These are phyloP conservation scores for Globisporangium irregulare DNA, from an alignment of 352 stramenopile species.

Conservation along the genomic window DNA sequence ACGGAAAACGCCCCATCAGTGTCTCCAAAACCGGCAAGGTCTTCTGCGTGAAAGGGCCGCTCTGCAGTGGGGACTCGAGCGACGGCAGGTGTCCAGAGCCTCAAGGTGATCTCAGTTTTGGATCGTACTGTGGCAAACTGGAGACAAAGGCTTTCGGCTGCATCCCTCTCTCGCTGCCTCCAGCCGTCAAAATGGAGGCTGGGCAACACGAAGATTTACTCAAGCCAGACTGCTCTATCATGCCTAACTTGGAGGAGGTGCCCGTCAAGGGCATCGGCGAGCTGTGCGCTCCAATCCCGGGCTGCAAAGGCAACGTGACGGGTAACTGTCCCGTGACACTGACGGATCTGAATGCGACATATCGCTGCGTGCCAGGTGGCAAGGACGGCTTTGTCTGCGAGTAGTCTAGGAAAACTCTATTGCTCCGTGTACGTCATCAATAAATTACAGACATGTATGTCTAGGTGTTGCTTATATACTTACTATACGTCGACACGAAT, in stretches of 20 bases:
- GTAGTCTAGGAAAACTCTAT: neutral
- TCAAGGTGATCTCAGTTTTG: neutral
- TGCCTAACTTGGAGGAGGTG: slow-evolving; percentile 2
- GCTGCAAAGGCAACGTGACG: slow-evolving; percentile 1
- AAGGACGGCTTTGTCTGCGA: neutral
- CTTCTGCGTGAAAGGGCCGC: slow-evolving; percentile 4
- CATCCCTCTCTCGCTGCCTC: slow-evolving; percentile 1
- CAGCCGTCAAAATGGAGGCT: neutral
- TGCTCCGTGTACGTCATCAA: slow-evolving; percentile 1
- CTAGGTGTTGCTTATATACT: neutral
- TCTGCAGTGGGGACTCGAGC: slow-evolving; percentile 7
- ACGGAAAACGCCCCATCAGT: slow-evolving; percentile 2
- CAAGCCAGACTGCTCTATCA: neutral
- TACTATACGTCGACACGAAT: slow-evolving; percentile 10
- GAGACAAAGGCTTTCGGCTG: neutral
- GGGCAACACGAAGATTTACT: neutral
- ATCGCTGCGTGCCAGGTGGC: neutral
- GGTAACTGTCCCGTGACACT: slow-evolving; percentile 12
- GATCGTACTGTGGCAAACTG: slow-evolving; percentile 9
- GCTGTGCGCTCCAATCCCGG: slow-evolving; percentile 4
- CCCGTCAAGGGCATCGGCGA: neutral
- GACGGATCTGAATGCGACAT: neutral
- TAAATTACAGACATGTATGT: slow-evolving; percentile 5
- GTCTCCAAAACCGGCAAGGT: neutral
- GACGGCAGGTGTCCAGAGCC: slow-evolving; percentile 11